Evolutionary conservation across 2,329 filamentous ascomycete species (phyloP), one percentile per base, ranked within the genome.

Genomic region (Talaromyces islandicus): DNA sequence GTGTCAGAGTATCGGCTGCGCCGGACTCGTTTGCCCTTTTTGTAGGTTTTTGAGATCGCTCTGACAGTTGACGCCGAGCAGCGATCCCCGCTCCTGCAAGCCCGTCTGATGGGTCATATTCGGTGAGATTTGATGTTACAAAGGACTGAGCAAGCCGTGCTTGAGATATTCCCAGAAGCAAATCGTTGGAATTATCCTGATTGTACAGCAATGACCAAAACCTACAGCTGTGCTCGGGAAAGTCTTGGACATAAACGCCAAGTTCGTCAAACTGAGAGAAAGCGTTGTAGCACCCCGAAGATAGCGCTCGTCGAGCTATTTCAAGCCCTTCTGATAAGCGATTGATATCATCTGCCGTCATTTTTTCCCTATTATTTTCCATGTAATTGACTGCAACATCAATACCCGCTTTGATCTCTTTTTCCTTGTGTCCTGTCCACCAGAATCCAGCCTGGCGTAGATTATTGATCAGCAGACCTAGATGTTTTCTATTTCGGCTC

Each of bases 401-500:
- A 0, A 94, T 72, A 0, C 89, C 84, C 29, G 79, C 84, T 2
- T 73, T 63, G 3, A 96, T 83, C 59, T 92, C 85, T 7, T 80
- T 76, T 0, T 78, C 73, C 0, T 85, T 84, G 67, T 89, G 92
- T 54, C 92, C 92, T 0, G 88, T 88, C 75, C 90, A 92, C 72
- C 93, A 95, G 69, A 96, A 96, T 54, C 89, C 91, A 7, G 90
- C 88, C 69, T 94, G 89, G 19, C 91, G 85, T 51, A 96, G 73
- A 68, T 97, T 96, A 59, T 82, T 83, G 4, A 96, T 88, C 2
- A 96, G 78, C 57, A 85, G 80, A 27, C 87, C 76, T 12, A 96
- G 77, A 43, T 82, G 81, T 63, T 86, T 88, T 30, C 83, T 78
- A 66, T 92, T 92, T 12, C 83, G 85, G 0, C 85, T 83, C 67